Conservation (phyloP, 495 filamentous ascomycete genomes). For the Xylaria bambusicola region DNA sequence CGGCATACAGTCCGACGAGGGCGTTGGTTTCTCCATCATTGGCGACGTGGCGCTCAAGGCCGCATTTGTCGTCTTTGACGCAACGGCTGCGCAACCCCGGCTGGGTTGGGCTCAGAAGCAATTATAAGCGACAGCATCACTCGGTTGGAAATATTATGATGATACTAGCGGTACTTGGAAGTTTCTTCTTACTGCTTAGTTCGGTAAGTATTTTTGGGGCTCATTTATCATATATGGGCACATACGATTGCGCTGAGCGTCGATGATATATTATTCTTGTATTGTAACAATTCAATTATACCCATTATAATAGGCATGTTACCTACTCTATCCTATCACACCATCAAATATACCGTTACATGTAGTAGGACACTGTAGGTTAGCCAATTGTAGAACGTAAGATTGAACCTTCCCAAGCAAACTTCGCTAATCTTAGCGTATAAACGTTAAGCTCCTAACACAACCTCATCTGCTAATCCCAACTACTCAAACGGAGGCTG, state of each 20-base stretch:
- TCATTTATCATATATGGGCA: not conserved
- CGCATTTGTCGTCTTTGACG: slow-evolving; percentile 73
- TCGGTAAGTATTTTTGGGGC: not conserved
- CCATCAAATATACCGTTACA: too few relatives aligned
- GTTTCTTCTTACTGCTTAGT: too few relatives aligned
- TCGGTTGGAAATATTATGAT: not conserved
- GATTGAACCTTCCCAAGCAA: too few relatives aligned
- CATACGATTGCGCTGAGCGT: not conserved
- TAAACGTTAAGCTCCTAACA: too few relatives aligned
- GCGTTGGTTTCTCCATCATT: slow-evolving; percentile 66
- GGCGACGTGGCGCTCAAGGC: slow-evolving; percentile 78
- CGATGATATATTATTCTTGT: not conserved
- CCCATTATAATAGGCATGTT: not conserved
- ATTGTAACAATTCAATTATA: not conserved
- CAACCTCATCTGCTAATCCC: too few relatives aligned
- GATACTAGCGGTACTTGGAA: too few relatives aligned
- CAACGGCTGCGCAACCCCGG: slow-evolving; percentile 33
- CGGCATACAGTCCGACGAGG: slow-evolving; percentile 61
- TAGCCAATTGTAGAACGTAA: too few relatives aligned
- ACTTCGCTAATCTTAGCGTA: too few relatives aligned
- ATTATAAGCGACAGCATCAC: not conserved
- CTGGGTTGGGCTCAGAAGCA: slow-evolving; percentile 57
- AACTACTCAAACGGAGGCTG: too few relatives aligned
- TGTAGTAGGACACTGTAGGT: too few relatives aligned
- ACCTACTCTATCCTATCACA: too few relatives aligned